These are phyloP conservation scores for Mycena indigotica DNA, from an alignment of 768 basidiomycete genomes.

Conservation along the genomic window DNA sequence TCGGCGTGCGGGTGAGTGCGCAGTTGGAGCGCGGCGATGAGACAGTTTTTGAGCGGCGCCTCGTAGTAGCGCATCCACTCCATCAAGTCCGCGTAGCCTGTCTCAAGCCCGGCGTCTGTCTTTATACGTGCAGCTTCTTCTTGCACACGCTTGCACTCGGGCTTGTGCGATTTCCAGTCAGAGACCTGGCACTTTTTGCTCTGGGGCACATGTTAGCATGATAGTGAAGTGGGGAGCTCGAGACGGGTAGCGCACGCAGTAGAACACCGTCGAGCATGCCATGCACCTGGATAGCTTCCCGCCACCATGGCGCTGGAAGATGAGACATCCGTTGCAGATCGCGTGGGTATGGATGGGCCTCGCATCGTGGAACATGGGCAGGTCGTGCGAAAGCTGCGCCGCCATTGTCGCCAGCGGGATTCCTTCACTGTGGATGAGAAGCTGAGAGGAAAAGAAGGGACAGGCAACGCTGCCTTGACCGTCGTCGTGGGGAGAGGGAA, in stretches of 20 bases:
- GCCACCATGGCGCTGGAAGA: constrained; percentile 2
- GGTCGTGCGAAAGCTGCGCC: background rate
- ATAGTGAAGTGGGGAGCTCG: background rate
- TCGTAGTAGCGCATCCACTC: constrained; percentile 3
- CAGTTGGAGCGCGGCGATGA: background rate
- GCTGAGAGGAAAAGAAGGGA: too few relatives aligned
- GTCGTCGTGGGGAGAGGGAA: too few relatives aligned
- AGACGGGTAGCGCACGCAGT: background rate
- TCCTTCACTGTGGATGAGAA: too few relatives aligned
- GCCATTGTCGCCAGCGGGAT: too few relatives aligned
- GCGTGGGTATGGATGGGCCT: background rate
- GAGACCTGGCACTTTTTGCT: constrained; percentile 1
- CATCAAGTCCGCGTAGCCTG: background rate
- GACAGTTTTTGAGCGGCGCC: constrained; percentile 6
- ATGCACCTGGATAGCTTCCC: background rate
- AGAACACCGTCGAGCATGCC: background rate
- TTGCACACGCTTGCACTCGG: background rate
- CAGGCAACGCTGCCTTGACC: too few relatives aligned
- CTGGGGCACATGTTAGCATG: background rate
- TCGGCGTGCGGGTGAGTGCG: background rate
- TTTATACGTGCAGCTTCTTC: background rate
- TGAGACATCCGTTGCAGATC: background rate
- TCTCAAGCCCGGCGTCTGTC: background rate
- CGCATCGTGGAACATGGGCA: constrained; percentile 5
- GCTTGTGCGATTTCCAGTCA: background rate